Evolutionary conservation across 2,329 filamentous ascomycete genomes (phyloP).

Genomic region (Monilinia polystroma): DNA sequence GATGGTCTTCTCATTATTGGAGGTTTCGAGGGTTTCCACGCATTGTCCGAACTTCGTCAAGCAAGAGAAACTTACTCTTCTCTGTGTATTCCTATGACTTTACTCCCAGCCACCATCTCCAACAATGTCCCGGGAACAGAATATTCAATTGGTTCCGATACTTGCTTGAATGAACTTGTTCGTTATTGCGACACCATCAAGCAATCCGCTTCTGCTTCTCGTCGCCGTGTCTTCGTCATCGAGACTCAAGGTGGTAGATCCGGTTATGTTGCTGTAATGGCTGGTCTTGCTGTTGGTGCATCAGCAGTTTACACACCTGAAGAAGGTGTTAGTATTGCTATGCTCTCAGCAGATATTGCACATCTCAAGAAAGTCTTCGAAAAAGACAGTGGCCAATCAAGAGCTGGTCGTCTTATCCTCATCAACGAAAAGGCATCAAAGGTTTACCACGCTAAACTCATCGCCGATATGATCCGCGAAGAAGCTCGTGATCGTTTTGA

Average conservation of each 20-base stretch:
- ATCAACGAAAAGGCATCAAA: conserved; percentile 91
- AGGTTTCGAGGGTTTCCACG: conserved; percentile 95
- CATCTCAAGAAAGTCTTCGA: conserved; percentile 84
- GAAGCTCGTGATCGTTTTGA: conserved; percentile 92
- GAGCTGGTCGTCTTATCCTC: conserved; percentile 91
- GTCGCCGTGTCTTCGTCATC: conserved; percentile 92
- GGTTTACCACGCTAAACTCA: conserved; percentile 88
- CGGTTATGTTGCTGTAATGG: conserved; percentile 89
- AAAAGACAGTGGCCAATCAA: conserved; percentile 80
- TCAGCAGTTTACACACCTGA: conserved; percentile 95
- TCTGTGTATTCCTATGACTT: conserved; percentile 87
- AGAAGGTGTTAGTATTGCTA: conserved; percentile 90
- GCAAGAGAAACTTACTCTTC: conserved; percentile 75
- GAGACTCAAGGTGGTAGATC: conserved; percentile 96
- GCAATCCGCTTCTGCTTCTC: conserved; percentile 90
- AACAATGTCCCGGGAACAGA: conserved; percentile 99
- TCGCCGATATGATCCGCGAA: conserved; percentile 92
- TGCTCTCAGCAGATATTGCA: conserved; percentile 86
- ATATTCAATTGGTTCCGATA: conserved; percentile 95
- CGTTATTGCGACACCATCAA: conserved; percentile 97
- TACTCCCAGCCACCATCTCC: conserved; percentile 94
- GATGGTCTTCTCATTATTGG: conserved; percentile 90
- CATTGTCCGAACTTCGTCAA: conserved; percentile 81
- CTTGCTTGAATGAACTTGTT: conserved; percentile 91
- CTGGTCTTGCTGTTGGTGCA: conserved; percentile 87